These are phyloP conservation scores for Juncus inflexus DNA, from an alignment of 176 grass and related monocot genomes.

Conservation along the genomic window DNA sequence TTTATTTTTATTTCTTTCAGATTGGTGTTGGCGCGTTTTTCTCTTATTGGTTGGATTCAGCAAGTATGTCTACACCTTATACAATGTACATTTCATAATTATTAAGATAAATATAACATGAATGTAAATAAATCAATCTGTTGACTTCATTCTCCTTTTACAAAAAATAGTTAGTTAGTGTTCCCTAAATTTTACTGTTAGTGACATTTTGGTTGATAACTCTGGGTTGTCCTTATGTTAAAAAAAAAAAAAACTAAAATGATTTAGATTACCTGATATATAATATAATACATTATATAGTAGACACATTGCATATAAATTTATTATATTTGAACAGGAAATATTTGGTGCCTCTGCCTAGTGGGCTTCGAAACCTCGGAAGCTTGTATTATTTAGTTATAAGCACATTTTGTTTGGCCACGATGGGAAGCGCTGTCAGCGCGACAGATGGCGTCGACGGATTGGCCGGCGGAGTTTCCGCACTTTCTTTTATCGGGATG, in stretches of 20 bases:
- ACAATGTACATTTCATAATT: conserved; percentile 68
- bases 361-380: conserved; percentile 69
- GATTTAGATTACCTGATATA: too few relatives aligned
- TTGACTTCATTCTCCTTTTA: too few relatives aligned
- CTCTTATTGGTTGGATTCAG: conserved; percentile 69
- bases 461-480: conserved; percentile 73
- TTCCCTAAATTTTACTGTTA: too few relatives aligned
- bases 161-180: too few relatives aligned
- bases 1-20: conserved; percentile 32
- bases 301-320: too few relatives aligned
- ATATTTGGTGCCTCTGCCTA: conserved; percentile 78
- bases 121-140: background rate
- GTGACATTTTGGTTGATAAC: too few relatives aligned
- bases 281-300: too few relatives aligned
- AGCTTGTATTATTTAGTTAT: conserved; percentile 56
- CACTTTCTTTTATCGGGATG: conserved; percentile 71
- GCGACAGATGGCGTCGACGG: conserved; percentile 83
- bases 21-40: conserved; percentile 64
- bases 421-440: conserved; percentile 60
- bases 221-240: too few relatives aligned
- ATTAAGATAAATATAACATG: conserved; percentile 27
- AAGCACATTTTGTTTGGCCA: conserved; percentile 53
- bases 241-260: too few relatives aligned
- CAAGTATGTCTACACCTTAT: conserved; percentile 80
- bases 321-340: conserved; percentile 53